Evolutionary conservation across 2,329 filamentous ascomycete species (phyloP), one percentile per base, ranked within the genome.

Genomic region (Mollisia scopiformis): DNA sequence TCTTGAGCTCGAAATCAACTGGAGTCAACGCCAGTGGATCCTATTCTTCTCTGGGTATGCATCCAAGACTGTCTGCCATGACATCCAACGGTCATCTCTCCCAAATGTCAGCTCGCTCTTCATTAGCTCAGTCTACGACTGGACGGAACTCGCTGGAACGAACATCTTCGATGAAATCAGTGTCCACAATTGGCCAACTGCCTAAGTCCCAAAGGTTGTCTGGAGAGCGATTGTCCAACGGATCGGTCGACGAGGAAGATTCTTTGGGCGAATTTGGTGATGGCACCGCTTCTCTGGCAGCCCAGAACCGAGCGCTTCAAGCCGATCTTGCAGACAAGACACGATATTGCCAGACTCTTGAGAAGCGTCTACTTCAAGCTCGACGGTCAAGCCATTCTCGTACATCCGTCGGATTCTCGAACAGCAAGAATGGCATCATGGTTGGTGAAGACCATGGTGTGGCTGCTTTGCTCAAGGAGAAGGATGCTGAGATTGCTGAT

Each of bases 261-360:
- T 89, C 85, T 43, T 72, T 88, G 14, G 93, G 92, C 54, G 92
- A 96, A 71, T 94, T 89, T 72, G 93, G 90, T 19, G 93, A 97
- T 69, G 94, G 93, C 1, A 89, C 85, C 27, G 95, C 95, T 7
- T 92, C 90, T 25, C 77, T 96, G 52, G 80, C 88, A 46, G 86
- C 91, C n/a, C 95, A 97, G 73, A 93, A 97, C 68, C 87, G 88
- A 53, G 91, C 96, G n/a, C 79, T 99, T 51, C 95, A 97, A 75
- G 87, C 93, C n/a, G 95, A 99, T 74, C 84, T 99, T 50, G 86
- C 85, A n/a, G 95, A 99, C 77, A 97, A 97, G 79, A 98, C 95
- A 69, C 90, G 95, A 31, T 99, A 99, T 75, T 98, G 98, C 68
- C 85, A 90, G 28, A 98, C 95, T 0, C 78, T 99, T 13, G 95